These are phyloP conservation scores for Boletellus sp. DNA, from an alignment of 1,284 basidiomycete species.

Conservation along the genomic window DNA sequence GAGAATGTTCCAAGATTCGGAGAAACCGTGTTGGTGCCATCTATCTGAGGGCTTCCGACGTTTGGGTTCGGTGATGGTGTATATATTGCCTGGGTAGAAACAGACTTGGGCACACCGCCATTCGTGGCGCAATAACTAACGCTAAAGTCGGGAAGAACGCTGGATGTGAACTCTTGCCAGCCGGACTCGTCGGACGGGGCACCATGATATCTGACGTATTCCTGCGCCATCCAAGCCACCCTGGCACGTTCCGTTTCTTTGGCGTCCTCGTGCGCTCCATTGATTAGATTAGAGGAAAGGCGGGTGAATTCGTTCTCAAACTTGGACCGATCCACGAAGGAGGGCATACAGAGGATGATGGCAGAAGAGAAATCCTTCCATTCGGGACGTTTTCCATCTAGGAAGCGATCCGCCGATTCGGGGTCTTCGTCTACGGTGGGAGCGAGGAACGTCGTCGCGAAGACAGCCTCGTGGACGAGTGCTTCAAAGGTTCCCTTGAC, in stretches of 20 bases:
- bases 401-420: slow-evolving; percentile 3
- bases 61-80: slow-evolving; percentile 44
- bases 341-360: slow-evolving; percentile 57
- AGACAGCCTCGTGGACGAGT: slow-evolving; percentile 73
- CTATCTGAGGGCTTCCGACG: slow-evolving; percentile 31
- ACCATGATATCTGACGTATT: slow-evolving; percentile 60
- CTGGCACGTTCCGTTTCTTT: slow-evolving; percentile 42
- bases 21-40: slow-evolving; percentile 22
- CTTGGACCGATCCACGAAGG: slow-evolving; percentile 46
- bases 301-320: slow-evolving; percentile 71
- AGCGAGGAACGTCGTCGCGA: slow-evolving; percentile 60
- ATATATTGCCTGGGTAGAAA: slow-evolving; percentile 52
- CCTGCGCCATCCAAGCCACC: slow-evolving; percentile 60
- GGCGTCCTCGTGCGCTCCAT: slow-evolving; percentile 46
- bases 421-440: slow-evolving; percentile 9
- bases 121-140: slow-evolving; percentile 18
- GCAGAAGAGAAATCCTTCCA: slow-evolving; percentile 65
- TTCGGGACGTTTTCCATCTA: slow-evolving; percentile 26
- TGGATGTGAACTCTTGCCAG: slow-evolving; percentile 59
- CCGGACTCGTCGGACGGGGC: slow-evolving; percentile 45
- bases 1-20: slow-evolving; percentile 58
- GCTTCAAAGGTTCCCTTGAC: slow-evolving; percentile 71
- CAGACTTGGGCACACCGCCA: slow-evolving; percentile 41
- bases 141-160: slow-evolving; percentile 42
- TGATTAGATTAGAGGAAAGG: slow-evolving; percentile 60